phyloP scores from a whole-genome alignment of 148 eudicot species.

The Rhododendron williamsianum region DNA sequence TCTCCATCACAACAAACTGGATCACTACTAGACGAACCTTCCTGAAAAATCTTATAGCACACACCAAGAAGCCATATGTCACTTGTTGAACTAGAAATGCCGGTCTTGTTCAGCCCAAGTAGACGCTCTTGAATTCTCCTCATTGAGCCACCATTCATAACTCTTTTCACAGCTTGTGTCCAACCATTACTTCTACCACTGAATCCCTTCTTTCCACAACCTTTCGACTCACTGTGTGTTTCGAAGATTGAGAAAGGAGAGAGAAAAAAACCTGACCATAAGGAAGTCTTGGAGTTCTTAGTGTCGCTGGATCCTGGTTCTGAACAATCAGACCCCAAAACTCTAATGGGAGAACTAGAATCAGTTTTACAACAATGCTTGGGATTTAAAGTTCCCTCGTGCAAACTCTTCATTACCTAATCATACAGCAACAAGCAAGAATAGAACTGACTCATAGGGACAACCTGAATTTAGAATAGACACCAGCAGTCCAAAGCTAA shows the following conservation, averaged over 20 bases:
- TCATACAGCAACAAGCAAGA: constrained; percentile 16
- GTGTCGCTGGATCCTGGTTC: constrained; percentile 35
- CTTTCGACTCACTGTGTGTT: constrained; percentile 28
- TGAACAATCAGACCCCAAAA: constrained; percentile 31
- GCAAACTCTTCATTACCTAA: constrained; percentile 69
- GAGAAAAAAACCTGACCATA: constrained; percentile 43
- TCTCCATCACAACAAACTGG: constrained; percentile 53
- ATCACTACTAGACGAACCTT: constrained; percentile 46
- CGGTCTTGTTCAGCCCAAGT: constrained; percentile 51
- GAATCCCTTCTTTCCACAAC: constrained; percentile 34
- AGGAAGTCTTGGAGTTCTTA: constrained; percentile 35
- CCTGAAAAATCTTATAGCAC: constrained; percentile 55
- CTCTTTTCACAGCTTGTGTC: constrained; percentile 65
- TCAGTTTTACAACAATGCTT: constrained; percentile 31
- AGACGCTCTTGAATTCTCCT: constrained; percentile 73
- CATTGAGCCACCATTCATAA: constrained; percentile 73
- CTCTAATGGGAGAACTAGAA: constrained; percentile 35
- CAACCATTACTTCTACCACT: constrained; percentile 48
- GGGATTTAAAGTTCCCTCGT: constrained; percentile 33
- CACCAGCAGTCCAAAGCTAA: constrained; percentile 15
- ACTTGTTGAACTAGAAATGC: constrained; percentile 45
- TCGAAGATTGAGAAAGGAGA: constrained; percentile 58
- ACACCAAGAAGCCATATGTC: constrained; percentile 92
- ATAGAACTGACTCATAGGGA: constrained; percentile 9
- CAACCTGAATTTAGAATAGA: constrained; percentile 4